Evolutionary conservation across 768 basidiomycete species (phyloP), one percentile per base, ranked within the genome.

Genomic region (Amanita molliuscula): DNA sequence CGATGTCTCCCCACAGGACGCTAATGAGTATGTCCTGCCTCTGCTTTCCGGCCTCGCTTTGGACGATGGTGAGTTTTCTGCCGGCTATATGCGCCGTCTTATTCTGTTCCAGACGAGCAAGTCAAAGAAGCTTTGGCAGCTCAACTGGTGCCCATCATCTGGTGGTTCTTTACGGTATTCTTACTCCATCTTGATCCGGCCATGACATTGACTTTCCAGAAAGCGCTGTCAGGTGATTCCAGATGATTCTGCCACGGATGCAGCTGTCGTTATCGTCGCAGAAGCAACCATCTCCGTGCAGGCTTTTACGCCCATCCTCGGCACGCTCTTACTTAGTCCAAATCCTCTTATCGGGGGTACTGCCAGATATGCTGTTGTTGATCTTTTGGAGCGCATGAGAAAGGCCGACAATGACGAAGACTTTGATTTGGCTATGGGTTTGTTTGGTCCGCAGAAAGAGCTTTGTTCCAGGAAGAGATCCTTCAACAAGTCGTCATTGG

Each of bases 21-120:
- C 91, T 4, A 82, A 91, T 57, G 88, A 92, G 64, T 98, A 95
- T 61, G 89, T 98, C 50, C 69, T 95, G 16, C 94, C 94, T 1
- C 77, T 96, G n/a, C 76, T 98, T 50, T 84, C 78, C 45, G 78
- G 77, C 37, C 78, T 97, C 25, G 89, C 89, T 7, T 80, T 86
- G 65, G 91, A 94, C 59, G 81, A 89, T 62, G 90, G 90, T 89
- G 54, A 37, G 77, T 64, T 47, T 25, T 52, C 28, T 48, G 53
- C 37, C 41, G 38, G 8, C 38, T 34, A 23, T 40, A 43, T 45
- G 38, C 55, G 34, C 51, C 42, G 4, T 54, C 50, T 43, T 36
- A 55, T 31, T 42, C 50, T 29, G 43, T 36, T 47, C 43, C 44
- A 90, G 92, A 95, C 53, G 92, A 95, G 59, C 63, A 74, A 40